These are phyloP conservation scores for Schizothecium vesticola DNA, from an alignment of 495 filamentous ascomycete genomes.

Conservation along the genomic window DNA sequence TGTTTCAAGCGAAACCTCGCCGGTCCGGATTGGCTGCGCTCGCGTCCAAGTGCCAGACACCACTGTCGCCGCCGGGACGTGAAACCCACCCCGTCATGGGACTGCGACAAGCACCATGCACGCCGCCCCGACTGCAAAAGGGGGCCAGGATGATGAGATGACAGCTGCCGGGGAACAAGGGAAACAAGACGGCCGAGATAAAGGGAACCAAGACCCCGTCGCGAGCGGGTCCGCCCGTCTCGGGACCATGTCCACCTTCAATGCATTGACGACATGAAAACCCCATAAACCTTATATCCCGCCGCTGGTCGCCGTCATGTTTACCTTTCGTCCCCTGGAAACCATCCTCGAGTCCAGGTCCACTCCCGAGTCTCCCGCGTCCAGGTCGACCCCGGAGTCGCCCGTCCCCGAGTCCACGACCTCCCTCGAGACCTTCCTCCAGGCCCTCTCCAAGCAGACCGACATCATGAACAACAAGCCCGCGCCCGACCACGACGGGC, in stretches of 20 bases:
- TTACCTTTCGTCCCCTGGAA: constrained; percentile 13
- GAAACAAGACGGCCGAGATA: neutral
- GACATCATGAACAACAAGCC: neutral
- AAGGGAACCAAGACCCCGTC: neutral
- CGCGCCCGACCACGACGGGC: neutral
- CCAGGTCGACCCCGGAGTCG: constrained; percentile 1
- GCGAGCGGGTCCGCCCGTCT: neutral
- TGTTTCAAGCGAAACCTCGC: neutral
- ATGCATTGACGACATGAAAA: neutral
- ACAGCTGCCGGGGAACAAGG: neutral
- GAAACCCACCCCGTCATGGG: constrained; percentile 2
- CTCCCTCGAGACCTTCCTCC: constrained; percentile 3
- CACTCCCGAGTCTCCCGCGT: neutral
- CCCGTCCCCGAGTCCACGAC: neutral
- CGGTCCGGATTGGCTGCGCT: neutral
- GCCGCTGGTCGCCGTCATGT: neutral
- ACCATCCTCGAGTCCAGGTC: constrained; percentile 15
- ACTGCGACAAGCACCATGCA: neutral
- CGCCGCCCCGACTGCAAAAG: neutral
- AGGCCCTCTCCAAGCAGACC: constrained; percentile 4
- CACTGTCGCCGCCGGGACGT: neutral
- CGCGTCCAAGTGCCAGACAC: neutral
- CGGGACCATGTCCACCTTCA: neutral
- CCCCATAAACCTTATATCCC: neutral
- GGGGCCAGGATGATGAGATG: neutral